Base-by-base conservation (phyloP, 768 basidiomycete genomes). In the Mrakia gelida region DNA sequence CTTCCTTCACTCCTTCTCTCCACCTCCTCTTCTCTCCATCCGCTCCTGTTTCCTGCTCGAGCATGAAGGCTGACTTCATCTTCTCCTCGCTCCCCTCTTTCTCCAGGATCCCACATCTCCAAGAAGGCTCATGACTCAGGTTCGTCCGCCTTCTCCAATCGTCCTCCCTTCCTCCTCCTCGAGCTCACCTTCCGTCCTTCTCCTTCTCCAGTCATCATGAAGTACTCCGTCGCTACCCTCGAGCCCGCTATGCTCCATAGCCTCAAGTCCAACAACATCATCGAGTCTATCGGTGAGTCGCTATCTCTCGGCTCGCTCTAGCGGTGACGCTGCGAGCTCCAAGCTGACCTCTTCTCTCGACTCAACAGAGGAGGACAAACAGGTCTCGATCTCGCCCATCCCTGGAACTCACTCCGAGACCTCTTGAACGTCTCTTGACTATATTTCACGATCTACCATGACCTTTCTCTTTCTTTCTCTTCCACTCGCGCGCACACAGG, bases 221-320 rank as follows among this genome's bases (percentile, higher is more conserved):
- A 73, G 56, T 73, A 73, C 72, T 73, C 72, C 26, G 72, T 73
- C 56, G 72, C 72, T 18, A 59, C 72, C 11, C 72, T 73, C 34
- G 49, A 52, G 34, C 49, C 49, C 15, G 30, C 49, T 8, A 52
- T 73, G 49, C 52, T 73, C 34, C 49, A 52, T 18, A 30, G 49
- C 32, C 72, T 73, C 72, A 56, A 73, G 56, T 32, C 32, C 0
- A 59, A 73, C 56, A 32, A 59, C 34, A 73, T 73, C 38, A 52
- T 73, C 34, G 72, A 73, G 54, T 73, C 72, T 54, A 61, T 73
- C 56, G 72, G 72, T 61, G 54, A 28, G 72, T 73, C n/a, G 9
- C 65, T 18, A 10, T 38, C 65, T 43, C 32, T 16, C 65, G 4
- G 2, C 15, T 68, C 65, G 34, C 26, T 38, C 1, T 38, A 9